Percentiles rank a stretch among this genome's conserved stretches.
phyloP scores from a whole-genome alignment of 1,284 basidiomycete genomes.

The Caloboletus inedulis region DNA sequence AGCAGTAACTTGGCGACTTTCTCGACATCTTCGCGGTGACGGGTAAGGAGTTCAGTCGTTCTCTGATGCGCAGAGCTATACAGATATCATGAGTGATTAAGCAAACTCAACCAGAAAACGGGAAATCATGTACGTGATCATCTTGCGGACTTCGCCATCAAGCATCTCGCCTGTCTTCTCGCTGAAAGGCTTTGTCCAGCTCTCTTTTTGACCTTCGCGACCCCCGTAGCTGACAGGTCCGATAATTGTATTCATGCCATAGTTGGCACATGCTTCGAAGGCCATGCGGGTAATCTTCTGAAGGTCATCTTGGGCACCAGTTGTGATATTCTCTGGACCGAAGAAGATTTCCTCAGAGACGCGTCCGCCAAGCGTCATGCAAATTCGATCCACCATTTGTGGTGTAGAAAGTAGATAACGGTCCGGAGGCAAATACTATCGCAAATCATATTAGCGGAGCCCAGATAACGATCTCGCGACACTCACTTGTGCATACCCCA shows the following conservation, averaged over 20 bases:
- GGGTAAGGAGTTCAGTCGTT: conserved; percentile 78
- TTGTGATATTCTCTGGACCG: conserved; percentile 88
- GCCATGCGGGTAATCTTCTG: conserved; percentile 99
- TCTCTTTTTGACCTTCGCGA: conserved; percentile 77
- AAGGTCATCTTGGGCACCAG: conserved; percentile 95
- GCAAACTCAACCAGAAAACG: not conserved
- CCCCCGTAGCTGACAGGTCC: conserved; percentile 96
- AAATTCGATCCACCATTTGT: conserved; percentile 94
- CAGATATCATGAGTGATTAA: conserved; percentile 6
- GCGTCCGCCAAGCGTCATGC: conserved; percentile 98
- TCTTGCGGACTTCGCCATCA: conserved; percentile 89
- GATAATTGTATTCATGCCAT: conserved; percentile 94
- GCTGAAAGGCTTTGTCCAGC: conserved; percentile 96
- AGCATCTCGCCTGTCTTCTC: conserved; percentile 96
- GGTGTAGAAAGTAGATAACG: conserved; percentile 94
- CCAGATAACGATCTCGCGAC: not conserved
- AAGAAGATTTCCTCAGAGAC: conserved; percentile 99
- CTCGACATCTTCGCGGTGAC: conserved; percentile 87
- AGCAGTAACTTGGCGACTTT: conserved; percentile 90
- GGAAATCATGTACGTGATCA: conserved; percentile 68
- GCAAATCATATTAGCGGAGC: conserved; percentile 9
- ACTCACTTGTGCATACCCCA: conserved; percentile 91
- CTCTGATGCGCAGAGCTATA: conserved; percentile 76
- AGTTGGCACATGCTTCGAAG: conserved; percentile 91
- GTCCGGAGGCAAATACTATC: conserved; percentile 90